Percentiles rank a stretch among this genome's conserved stretches.
These are phyloP conservation scores for Talaromyces sp. DNA, from an alignment of 2,329 filamentous ascomycete genomes.

Conservation along the genomic window DNA sequence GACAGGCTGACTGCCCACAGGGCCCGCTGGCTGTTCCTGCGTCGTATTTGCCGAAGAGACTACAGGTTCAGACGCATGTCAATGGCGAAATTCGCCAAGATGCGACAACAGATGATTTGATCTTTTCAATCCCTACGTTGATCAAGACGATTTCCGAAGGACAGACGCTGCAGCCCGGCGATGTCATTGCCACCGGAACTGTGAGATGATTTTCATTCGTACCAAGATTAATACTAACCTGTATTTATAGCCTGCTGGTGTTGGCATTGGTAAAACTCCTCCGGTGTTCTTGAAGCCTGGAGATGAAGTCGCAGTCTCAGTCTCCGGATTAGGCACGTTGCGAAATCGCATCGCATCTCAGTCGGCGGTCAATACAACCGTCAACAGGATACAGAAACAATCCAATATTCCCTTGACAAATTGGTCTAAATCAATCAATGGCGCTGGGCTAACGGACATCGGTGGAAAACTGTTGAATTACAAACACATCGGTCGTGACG, in stretches of 20 bases:
- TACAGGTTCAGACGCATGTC: conserved; percentile 42
- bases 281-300: conserved; percentile 38
- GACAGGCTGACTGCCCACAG: not conserved
- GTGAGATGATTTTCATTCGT: not conserved
- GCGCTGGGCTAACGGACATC: conserved; percentile 32
- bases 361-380: conserved; percentile 21
- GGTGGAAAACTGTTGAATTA: conserved; percentile 41
- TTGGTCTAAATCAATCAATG: conserved; percentile 20
- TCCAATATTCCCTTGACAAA: conserved; percentile 27
- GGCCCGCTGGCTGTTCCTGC: not conserved
- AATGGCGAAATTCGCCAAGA: conserved; percentile 50
- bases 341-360: conserved; percentile 35
- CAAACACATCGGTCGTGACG: conserved; percentile 22
- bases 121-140: not conserved
- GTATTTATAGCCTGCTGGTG: conserved; percentile 31
- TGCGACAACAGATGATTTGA: conserved; percentile 23
- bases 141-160: conserved; percentile 1
- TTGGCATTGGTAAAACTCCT: conserved; percentile 45
- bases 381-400: conserved; percentile 16
- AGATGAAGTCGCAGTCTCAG: conserved; percentile 39
- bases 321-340: conserved; percentile 38
- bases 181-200: conserved; percentile 4
- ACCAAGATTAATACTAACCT: not conserved
- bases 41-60: conserved; percentile 35
- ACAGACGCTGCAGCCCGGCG: not conserved